phyloP scores from a whole-genome alignment of 768 basidiomycete genomes.

The Boletus rufocinnamomeus region DNA sequence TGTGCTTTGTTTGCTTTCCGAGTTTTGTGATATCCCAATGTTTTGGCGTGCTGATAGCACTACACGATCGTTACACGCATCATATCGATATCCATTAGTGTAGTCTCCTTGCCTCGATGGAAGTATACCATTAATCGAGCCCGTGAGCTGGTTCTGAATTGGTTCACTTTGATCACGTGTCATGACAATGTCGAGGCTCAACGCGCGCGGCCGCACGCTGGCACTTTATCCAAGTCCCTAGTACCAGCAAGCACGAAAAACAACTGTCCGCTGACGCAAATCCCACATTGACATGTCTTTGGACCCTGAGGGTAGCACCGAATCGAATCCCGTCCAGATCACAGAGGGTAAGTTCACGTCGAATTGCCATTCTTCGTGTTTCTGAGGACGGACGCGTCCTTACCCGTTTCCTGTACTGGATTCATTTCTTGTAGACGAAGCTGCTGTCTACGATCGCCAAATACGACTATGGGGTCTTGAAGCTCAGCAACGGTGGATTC shows the following conservation, averaged over 20 bases:
- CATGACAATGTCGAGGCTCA: no score
- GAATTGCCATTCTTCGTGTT: not conserved
- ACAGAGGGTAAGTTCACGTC: conserved; percentile 59
- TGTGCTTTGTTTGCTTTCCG: not conserved
- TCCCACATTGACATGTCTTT: conserved; percentile 17
- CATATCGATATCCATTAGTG: conserved; percentile 7
- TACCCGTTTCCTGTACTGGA: not conserved
- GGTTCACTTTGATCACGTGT: conserved; percentile 20
- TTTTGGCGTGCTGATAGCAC: not conserved
- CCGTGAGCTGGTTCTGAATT: not conserved
- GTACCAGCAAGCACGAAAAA: not conserved
- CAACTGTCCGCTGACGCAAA: not conserved
- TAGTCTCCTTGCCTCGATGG: not conserved
- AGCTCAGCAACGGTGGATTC: conserved; percentile 84
- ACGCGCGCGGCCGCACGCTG: no score
- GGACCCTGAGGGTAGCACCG: conserved; percentile 33
- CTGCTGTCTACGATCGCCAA: conserved; percentile 94
- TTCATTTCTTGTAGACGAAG: conserved; percentile 46
- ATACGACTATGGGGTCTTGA: conserved; percentile 98
- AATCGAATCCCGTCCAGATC: conserved; percentile 47
- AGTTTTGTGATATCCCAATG: conserved; percentile 2
- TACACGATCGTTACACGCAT: conserved; percentile 1
- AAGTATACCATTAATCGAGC: not conserved
- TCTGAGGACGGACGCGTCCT: conserved; percentile 5
- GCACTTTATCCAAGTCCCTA: no score